phyloP scores from a whole-genome alignment of 176 grass and related monocot species.

The Tuctoria greenei region DNA sequence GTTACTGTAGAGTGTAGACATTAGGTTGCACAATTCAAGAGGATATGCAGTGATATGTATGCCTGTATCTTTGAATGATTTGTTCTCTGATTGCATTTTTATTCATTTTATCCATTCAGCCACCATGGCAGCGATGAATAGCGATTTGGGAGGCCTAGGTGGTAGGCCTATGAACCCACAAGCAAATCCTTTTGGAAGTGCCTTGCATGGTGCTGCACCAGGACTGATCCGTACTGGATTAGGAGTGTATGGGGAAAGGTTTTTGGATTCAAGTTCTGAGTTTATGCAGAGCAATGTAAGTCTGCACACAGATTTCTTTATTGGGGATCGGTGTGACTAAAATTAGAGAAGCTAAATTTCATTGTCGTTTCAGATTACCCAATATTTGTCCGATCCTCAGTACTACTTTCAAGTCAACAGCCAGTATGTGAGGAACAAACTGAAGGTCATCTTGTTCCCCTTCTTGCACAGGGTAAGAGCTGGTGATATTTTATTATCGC shows the following conservation, averaged over 20 bases:
- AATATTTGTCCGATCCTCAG: slow-evolving; percentile 71
- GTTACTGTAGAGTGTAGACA: background rate
- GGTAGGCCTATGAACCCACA: slow-evolving; percentile 33
- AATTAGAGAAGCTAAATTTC: slow-evolving; percentile 4
- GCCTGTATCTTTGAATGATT: background rate
- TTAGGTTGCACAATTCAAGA: background rate
- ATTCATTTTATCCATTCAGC: slow-evolving; percentile 1
- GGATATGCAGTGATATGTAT: background rate
- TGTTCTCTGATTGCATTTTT: slow-evolving; percentile 29
- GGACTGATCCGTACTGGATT: slow-evolving; percentile 67
- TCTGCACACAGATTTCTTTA: background rate
- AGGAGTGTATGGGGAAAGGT: slow-evolving; percentile 63
- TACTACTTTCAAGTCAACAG: slow-evolving; percentile 95
- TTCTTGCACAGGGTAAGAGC: slow-evolving; percentile 74
- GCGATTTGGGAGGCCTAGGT: slow-evolving; percentile 32
- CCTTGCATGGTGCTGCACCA: slow-evolving; percentile 75
- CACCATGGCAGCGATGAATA: slow-evolving; percentile 43
- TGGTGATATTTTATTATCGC: background rate
- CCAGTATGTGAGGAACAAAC: slow-evolving; percentile 83
- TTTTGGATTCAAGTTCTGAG: slow-evolving; percentile 73
- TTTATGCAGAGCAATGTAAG: slow-evolving; percentile 90
- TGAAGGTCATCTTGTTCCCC: slow-evolving; percentile 79
- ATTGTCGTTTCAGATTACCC: slow-evolving; percentile 48
- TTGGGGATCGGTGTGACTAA: background rate
- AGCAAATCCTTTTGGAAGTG: slow-evolving; percentile 62